phyloP scores from a whole-genome alignment of 2,329 filamentous ascomycete species.

The Fusarium euwallaceae region DNA sequence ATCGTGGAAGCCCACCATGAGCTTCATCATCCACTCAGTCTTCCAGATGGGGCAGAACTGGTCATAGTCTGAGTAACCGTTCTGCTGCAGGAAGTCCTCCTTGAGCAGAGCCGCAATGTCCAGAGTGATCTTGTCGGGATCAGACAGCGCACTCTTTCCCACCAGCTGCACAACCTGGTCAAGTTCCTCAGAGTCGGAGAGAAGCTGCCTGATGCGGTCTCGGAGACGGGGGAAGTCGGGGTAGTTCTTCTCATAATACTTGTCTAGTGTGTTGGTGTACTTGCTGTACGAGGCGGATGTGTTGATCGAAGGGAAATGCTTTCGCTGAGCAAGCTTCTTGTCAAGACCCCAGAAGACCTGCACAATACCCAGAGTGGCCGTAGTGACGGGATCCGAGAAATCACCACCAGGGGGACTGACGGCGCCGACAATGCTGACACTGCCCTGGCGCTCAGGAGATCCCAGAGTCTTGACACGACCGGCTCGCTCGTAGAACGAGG shows the following conservation, averaged over 20 bases:
- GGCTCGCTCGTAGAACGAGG: slow-evolving; percentile 99
- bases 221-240: slow-evolving; percentile 94
- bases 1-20: slow-evolving; percentile 98
- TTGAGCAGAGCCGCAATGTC: slow-evolving; percentile 93
- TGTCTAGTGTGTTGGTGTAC: slow-evolving; percentile 89
- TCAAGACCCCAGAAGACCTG: slow-evolving; percentile 99
- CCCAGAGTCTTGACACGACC: slow-evolving; percentile 88
- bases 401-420: slow-evolving; percentile 98
- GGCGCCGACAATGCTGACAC: slow-evolving; percentile 97
- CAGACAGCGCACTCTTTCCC: slow-evolving; percentile 95
- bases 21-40: slow-evolving; percentile 99
- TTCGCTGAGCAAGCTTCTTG: slow-evolving; percentile 99
- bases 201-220: slow-evolving; percentile 92
- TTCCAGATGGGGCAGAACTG: slow-evolving; percentile 99
- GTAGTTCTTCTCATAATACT: slow-evolving; percentile 93
- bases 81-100: slow-evolving; percentile 99
- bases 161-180: slow-evolving; percentile 99
- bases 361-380: slow-evolving; percentile 93
- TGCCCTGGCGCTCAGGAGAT: slow-evolving; percentile 88
- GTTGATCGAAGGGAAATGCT: slow-evolving; percentile 99
- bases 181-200: slow-evolving; percentile 95
- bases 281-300: slow-evolving; percentile 96
- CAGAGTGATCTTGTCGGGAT: slow-evolving; percentile 97
- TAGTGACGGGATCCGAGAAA: slow-evolving; percentile 98
- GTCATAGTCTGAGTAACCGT: slow-evolving; percentile 98